phyloP scores from a whole-genome alignment of 164 flowering plant species.

The Aristolochia contorta region DNA sequence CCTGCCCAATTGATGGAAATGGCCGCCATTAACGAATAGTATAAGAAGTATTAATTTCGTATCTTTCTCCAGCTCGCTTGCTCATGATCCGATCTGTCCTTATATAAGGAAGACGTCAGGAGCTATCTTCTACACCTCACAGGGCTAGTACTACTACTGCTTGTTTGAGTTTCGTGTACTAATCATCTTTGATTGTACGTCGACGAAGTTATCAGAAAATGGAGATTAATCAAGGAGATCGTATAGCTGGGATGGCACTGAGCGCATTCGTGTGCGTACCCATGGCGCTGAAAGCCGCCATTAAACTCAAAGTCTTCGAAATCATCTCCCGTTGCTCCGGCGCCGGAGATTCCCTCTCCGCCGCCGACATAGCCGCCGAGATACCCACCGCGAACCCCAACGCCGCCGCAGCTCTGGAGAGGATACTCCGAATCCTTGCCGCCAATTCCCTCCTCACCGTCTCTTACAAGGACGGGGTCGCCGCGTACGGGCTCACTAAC shows the following conservation, averaged over 20 bases:
- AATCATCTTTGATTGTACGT: too few species aligned
- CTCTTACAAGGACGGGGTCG: neutral
- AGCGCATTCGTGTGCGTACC: neutral
- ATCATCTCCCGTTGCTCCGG: neutral
- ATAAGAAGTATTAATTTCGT: too few species aligned
- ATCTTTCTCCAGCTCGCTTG: too few species aligned
- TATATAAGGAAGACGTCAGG: too few species aligned
- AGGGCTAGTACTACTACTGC: too few species aligned
- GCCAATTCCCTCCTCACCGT: conserved; percentile 1
- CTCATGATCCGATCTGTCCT: too few species aligned
- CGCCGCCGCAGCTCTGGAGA: neutral
- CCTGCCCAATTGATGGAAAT: too few species aligned
- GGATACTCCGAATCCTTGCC: neutral
- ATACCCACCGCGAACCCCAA: conserved; percentile 1
- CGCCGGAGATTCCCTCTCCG: neutral
- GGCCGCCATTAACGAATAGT: too few species aligned
- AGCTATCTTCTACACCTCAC: too few species aligned
- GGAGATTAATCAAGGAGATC: too few species aligned
- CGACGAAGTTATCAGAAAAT: too few species aligned
- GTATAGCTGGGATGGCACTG: neutral
- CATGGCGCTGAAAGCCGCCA: neutral
- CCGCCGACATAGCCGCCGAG: neutral
- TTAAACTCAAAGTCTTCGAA: neutral
- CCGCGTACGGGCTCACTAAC: conserved; percentile 7
- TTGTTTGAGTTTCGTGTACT: too few species aligned